These are phyloP conservation scores for Phytopythium oedochilum DNA, from an alignment of 352 stramenopile genomes.

Conservation along the genomic window DNA sequence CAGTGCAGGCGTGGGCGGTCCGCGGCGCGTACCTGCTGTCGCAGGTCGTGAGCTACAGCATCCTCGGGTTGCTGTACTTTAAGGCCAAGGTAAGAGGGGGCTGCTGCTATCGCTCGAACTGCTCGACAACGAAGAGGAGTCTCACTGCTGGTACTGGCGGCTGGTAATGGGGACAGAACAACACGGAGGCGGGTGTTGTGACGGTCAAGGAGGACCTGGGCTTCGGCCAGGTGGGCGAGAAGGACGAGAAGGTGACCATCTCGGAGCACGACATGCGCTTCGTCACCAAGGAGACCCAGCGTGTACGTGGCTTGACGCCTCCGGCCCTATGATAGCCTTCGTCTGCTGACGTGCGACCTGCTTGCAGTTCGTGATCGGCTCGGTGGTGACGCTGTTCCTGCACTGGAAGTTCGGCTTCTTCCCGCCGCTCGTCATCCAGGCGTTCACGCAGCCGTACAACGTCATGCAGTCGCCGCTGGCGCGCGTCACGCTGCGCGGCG, in stretches of 20 bases:
- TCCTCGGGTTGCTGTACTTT: constrained; percentile 56
- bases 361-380: constrained; percentile 61
- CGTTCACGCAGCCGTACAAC: constrained; percentile 76
- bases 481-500: constrained; percentile 52
- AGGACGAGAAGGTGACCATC: constrained; percentile 78
- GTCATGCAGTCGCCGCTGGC: constrained; percentile 60
- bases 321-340: background rate
- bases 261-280: constrained; percentile 78
- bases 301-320: constrained; percentile 28
- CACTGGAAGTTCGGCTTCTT: constrained; percentile 83
- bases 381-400: constrained; percentile 58
- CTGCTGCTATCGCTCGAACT: no score
- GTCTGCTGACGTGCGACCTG: no score
- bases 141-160: background rate
- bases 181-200: constrained; percentile 65
- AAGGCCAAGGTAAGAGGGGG: constrained; percentile 46
- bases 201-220: constrained; percentile 75
- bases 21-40: constrained; percentile 54
- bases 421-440: constrained; percentile 76
- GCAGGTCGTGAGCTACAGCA: constrained; percentile 60
- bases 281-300: constrained; percentile 65
- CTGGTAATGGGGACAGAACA: constrained; percentile 43
- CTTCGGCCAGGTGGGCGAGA: constrained; percentile 69
- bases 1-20: constrained; percentile 56
- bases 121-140: no score